A percentile compares a stretch with the other conserved stretches of the same genome.
These are phyloP conservation scores for Lasiosphaeriaceae sp. DNA, from an alignment of 495 filamentous ascomycete genomes.

Conservation along the genomic window DNA sequence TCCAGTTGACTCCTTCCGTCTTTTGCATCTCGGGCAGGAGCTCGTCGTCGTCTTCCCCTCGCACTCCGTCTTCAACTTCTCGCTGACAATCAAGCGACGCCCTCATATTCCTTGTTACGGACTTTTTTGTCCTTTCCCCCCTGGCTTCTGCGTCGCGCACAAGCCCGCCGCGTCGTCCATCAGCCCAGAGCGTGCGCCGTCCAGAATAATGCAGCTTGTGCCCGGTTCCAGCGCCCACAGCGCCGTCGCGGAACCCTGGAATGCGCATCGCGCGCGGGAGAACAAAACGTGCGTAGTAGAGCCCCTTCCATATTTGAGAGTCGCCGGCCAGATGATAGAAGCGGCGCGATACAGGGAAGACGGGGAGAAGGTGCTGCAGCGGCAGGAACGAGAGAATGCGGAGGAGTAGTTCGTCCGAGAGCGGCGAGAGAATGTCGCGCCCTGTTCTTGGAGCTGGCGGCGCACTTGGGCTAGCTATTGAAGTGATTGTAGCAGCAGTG, in stretches of 20 bases:
- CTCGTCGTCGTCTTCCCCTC: slow-evolving; percentile 2
- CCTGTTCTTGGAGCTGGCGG: background rate
- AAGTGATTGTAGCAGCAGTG: background rate
- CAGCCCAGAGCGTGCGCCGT: slow-evolving; percentile 77
- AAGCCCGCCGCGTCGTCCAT: slow-evolving; percentile 46
- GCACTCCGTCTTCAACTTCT: background rate
- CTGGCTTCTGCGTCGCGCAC: slow-evolving; percentile 49
- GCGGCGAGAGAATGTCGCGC: slow-evolving; percentile 45
- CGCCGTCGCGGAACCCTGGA: slow-evolving; percentile 57
- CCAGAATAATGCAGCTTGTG: slow-evolving; percentile 62
- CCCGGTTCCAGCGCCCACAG: slow-evolving; percentile 19
- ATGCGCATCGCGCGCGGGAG: slow-evolving; percentile 75
- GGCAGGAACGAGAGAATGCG: slow-evolving; percentile 77
- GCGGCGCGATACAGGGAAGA: slow-evolving; percentile 74
- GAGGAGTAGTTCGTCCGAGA: slow-evolving; percentile 86
- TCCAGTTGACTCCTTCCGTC: slow-evolving; percentile 58
- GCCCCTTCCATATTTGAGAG: slow-evolving; percentile 84
- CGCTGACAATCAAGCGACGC: background rate
- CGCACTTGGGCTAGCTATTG: background rate
- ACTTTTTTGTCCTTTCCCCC: slow-evolving; percentile 21
- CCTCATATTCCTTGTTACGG: background rate
- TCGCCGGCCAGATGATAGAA: slow-evolving; percentile 74
- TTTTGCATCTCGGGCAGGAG: slow-evolving; percentile 36
- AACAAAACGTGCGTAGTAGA: slow-evolving; percentile 88
- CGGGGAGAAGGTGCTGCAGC: slow-evolving; percentile 61